A percentile compares a stretch with the other conserved stretches of the same genome.
Evolutionary conservation across 1,284 basidiomycete genomes (phyloP).

Genomic region (Naganishia liquefaciens): DNA sequence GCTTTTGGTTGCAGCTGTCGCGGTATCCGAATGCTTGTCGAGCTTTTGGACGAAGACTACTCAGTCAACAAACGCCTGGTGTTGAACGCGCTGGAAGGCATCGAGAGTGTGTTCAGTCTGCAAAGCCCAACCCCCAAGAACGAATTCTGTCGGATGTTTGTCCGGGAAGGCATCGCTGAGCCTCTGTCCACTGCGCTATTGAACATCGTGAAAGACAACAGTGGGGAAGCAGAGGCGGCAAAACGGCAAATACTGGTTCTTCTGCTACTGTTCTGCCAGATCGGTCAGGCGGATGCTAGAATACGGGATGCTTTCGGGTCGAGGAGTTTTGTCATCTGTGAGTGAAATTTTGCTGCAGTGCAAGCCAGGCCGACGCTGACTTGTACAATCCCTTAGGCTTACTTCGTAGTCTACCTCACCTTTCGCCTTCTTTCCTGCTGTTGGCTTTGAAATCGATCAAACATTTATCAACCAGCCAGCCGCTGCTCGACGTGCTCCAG

Average conservation of each 20-base stretch:
- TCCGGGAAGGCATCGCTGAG: constrained; percentile 88
- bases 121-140: constrained; percentile 91
- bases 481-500: constrained; percentile 85
- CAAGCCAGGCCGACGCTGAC: not conserved
- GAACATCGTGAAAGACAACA: constrained; percentile 77
- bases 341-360: constrained; percentile 48
- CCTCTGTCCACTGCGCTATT: constrained; percentile 86
- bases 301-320: constrained; percentile 88
- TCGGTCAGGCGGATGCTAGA: constrained; percentile 88
- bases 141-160: constrained; percentile 98
- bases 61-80: constrained; percentile 85
- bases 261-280: constrained; percentile 88
- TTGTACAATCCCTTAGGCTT: constrained; percentile 60
- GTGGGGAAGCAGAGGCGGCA: constrained; percentile 63
- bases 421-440: constrained; percentile 80
- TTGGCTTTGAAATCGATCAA: constrained; percentile 92
- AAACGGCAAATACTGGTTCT: constrained; percentile 88
- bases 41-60: constrained; percentile 95
- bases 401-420: constrained; percentile 75
- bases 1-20: constrained; percentile 77
- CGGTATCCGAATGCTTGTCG: constrained; percentile 87
- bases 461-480: constrained; percentile 89
- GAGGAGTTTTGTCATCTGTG: constrained; percentile 82
- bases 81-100: constrained; percentile 88
- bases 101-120: constrained; percentile 91